Evolutionary conservation across 257 asterid species (phyloP).

Genomic region (Nicotiana noctiflora): DNA sequence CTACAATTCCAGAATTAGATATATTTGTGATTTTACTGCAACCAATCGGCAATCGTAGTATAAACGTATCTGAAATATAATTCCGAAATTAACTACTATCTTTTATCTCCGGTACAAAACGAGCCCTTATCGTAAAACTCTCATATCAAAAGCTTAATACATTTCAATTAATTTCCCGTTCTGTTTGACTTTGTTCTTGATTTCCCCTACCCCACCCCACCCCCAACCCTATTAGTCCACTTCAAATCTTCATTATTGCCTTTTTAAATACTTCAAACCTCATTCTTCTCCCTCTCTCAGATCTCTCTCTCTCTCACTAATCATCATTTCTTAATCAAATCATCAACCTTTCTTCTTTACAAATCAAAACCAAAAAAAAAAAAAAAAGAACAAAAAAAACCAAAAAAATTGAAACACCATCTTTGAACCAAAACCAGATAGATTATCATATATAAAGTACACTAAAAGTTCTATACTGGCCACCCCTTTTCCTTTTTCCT

Average conservation of each 20-base stretch:
- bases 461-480: background rate
- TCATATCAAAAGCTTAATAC: background rate
- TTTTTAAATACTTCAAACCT: conserved; percentile 33
- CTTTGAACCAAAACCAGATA: conserved; percentile 31
- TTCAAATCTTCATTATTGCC: conserved; percentile 26
- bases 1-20: too few species aligned
- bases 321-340: conserved; percentile 23
- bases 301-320: conserved; percentile 11
- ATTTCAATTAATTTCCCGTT: conserved; percentile 16
- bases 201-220: too few species aligned
- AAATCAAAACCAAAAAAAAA: too few species aligned
- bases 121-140: background rate
- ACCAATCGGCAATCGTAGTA: rapidly evolving
- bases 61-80: too few species aligned
- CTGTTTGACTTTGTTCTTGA: conserved; percentile 31
- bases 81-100: too few species aligned
- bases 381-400: too few species aligned
- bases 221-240: conserved; percentile 26
- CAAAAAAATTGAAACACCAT: conserved; percentile 13
- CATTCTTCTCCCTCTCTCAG: conserved; percentile 23
- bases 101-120: too few species aligned
- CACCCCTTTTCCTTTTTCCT: background rate
- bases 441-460: conserved; percentile 25
- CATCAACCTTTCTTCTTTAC: conserved; percentile 1
- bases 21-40: too few species aligned